Percentiles rank a stretch among this genome's conserved stretches.
These are phyloP conservation scores for Vitis cinerea DNA, from an alignment of 164 flowering plant genomes.

Conservation along the genomic window DNA sequence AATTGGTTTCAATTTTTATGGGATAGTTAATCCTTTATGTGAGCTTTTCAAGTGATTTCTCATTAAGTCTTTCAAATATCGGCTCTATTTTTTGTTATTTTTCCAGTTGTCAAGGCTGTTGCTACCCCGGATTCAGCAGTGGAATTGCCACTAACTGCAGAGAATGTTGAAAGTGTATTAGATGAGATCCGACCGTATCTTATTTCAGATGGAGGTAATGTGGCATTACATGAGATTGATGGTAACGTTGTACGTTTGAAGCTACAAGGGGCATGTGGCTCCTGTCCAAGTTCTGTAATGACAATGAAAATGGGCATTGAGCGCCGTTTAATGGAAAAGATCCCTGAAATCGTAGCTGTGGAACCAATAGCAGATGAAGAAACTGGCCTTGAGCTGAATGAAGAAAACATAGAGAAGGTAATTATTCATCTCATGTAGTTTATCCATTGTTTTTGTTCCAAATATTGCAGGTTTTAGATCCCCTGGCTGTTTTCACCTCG, in stretches of 20 bases:
- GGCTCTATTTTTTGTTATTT: not conserved
- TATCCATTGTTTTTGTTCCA: not conserved
- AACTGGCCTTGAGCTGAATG: slow-evolving; percentile 87
- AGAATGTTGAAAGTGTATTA: slow-evolving; percentile 84
- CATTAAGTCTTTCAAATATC: not conserved
- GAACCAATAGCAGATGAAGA: slow-evolving; percentile 86
- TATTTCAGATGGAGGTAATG: slow-evolving; percentile 97
- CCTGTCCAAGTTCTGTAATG: slow-evolving; percentile 91
- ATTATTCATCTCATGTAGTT: not conserved
- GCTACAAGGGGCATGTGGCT: slow-evolving; percentile 97
- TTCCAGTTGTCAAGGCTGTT: slow-evolving; percentile 73
- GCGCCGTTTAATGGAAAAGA: slow-evolving; percentile 91
- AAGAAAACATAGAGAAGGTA: slow-evolving; percentile 94
- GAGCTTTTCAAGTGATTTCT: not conserved
- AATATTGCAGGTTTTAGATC: too few relatives aligned
- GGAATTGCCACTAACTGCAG: slow-evolving; percentile 85
- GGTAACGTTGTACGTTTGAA: slow-evolving; percentile 89
- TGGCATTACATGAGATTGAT: slow-evolving; percentile 91
- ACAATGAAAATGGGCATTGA: slow-evolving; percentile 98
- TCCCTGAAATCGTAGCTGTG: slow-evolving; percentile 88
- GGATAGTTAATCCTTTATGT: not conserved
- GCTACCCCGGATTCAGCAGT: slow-evolving; percentile 77
- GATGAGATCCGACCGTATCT: slow-evolving; percentile 95
- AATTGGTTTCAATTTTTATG: not conserved
- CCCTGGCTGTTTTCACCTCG: too few relatives aligned